A percentile compares a stretch with the other conserved stretches of the same genome.
phyloP scores from a whole-genome alignment of 148 eudicot species.

The Pouteria glomerata region DNA sequence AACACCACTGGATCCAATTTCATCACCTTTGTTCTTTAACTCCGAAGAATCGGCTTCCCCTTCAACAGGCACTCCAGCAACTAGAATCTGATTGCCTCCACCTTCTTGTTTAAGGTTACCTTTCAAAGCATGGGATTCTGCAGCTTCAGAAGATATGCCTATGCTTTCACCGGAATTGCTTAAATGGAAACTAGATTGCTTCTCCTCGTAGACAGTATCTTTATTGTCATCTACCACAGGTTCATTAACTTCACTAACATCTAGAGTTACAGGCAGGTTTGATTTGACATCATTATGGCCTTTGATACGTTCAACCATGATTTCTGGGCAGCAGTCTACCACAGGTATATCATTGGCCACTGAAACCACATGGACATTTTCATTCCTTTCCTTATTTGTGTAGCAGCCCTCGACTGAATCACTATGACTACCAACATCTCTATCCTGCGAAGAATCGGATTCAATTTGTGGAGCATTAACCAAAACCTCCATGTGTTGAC shows the following conservation, averaged over 20 bases:
- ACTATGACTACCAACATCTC: conserved; percentile 6
- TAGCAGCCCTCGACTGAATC: conserved; percentile 17
- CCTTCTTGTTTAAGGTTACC: background rate
- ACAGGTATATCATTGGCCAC: conserved; percentile 22
- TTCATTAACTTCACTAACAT: conserved; percentile 13
- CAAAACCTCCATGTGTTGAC: conserved; percentile 8
- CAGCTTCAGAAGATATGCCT: background rate
- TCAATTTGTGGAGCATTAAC: conserved; percentile 7
- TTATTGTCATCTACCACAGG: conserved; percentile 8
- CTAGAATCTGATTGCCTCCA: background rate
- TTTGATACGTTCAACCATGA: conserved; percentile 20
- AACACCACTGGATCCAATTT: background rate
- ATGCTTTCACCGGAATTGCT: conserved; percentile 6
- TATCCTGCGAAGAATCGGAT: conserved; percentile 13
- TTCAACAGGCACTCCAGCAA: conserved; percentile 10
- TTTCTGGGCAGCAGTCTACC: conserved; percentile 17
- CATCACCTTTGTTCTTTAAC: conserved; percentile 11
- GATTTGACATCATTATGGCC: conserved; percentile 9
- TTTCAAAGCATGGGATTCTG: conserved; percentile 13
- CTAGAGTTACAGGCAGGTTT: conserved; percentile 13
- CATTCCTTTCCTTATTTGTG: conserved; percentile 10
- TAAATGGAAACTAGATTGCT: conserved; percentile 3
- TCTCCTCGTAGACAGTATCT: conserved; percentile 10
- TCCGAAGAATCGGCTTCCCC: conserved; percentile 13
- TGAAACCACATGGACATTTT: conserved; percentile 10